Percentiles rank a stretch among this genome's conserved stretches.
Evolutionary conservation across 2,329 filamentous ascomycete species (phyloP).

Genomic region (Scopulariopsis brevicaulis): DNA sequence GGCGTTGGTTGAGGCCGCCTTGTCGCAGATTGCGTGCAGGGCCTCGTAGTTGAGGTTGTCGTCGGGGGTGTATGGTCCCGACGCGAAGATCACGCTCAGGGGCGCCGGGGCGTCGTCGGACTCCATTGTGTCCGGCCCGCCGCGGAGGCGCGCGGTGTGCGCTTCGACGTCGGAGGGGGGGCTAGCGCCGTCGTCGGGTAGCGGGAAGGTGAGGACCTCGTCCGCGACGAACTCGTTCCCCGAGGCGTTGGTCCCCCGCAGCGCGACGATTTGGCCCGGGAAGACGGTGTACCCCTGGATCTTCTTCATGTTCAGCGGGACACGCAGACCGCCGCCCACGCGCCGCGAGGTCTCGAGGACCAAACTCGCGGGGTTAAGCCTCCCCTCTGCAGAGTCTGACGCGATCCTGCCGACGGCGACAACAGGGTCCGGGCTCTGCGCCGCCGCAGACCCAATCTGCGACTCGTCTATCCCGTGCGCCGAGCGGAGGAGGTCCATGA

Average conservation of each 20-base stretch:
- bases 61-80: slow-evolving; percentile 86
- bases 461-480: slow-evolving; percentile 66
- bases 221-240: slow-evolving; percentile 73
- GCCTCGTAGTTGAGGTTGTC: slow-evolving; percentile 87
- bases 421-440: slow-evolving; percentile 74
- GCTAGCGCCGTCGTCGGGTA: slow-evolving; percentile 65
- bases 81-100: slow-evolving; percentile 64
- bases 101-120: slow-evolving; percentile 38
- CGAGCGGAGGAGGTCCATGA: slow-evolving; percentile 60
- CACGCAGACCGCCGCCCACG: slow-evolving; percentile 69
- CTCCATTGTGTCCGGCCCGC: slow-evolving; percentile 51
- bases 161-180: slow-evolving; percentile 50
- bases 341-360: slow-evolving; percentile 81
- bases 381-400: slow-evolving; percentile 76
- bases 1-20: slow-evolving; percentile 61
- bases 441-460: slow-evolving; percentile 78
- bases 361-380: slow-evolving; percentile 72
- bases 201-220: slow-evolving; percentile 63
- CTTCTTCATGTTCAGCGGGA: slow-evolving; percentile 66
- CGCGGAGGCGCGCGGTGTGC: slow-evolving; percentile 58
- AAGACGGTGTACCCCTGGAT: slow-evolving; percentile 72
- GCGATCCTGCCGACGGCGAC: slow-evolving; percentile 87
- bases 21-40: slow-evolving; percentile 67
- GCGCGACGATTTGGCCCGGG: slow-evolving; percentile 84
- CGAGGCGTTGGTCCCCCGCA: slow-evolving; percentile 77